A percentile compares a stretch with the other conserved stretches of the same genome.
These are phyloP conservation scores for Aspergillus bertholletiae DNA, from an alignment of 495 filamentous ascomycete species.

Conservation along the genomic window DNA sequence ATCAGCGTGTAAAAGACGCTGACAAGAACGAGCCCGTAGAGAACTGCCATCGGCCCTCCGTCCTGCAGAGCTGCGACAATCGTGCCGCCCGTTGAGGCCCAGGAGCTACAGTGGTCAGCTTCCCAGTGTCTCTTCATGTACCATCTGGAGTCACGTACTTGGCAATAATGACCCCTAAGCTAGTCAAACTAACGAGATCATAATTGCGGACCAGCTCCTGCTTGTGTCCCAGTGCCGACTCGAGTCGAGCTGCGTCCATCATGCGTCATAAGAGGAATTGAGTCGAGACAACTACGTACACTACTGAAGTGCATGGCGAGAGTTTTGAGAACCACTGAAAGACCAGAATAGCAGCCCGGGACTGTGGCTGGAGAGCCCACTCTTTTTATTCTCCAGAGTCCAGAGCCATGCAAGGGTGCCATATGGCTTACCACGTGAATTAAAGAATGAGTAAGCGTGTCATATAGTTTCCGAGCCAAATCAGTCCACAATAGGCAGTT, in stretches of 20 bases:
- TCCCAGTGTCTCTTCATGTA: not conserved
- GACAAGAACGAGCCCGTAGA: conserved; percentile 4
- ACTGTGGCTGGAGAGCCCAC: too few species aligned
- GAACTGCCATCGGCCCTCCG: conserved; percentile 1
- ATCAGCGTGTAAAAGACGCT: conserved; percentile 19
- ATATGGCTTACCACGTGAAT: not conserved
- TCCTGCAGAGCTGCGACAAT: conserved; percentile 46
- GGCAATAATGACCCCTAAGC: conserved; percentile 43
- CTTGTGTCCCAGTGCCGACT: conserved; percentile 43
- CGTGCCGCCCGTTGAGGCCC: conserved; percentile 41
- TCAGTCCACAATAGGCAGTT: too few species aligned
- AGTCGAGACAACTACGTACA: not conserved
- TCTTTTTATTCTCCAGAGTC: too few species aligned
- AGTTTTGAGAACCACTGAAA: too few species aligned
- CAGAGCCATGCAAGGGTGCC: not conserved
- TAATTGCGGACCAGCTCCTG: conserved; percentile 40
- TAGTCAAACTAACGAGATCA: conserved; percentile 40
- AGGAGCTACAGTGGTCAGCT: conserved; percentile 24
- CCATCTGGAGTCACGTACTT: conserved; percentile 21
- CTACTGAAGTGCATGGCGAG: not conserved
- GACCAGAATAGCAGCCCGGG: too few species aligned
- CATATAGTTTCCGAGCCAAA: too few species aligned
- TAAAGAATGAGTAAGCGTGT: not conserved
- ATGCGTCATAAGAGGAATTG: not conserved
- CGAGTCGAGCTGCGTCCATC: conserved; percentile 40